phyloP scores from a whole-genome alignment of 768 basidiomycete species.

The Tricholoma terreum region DNA sequence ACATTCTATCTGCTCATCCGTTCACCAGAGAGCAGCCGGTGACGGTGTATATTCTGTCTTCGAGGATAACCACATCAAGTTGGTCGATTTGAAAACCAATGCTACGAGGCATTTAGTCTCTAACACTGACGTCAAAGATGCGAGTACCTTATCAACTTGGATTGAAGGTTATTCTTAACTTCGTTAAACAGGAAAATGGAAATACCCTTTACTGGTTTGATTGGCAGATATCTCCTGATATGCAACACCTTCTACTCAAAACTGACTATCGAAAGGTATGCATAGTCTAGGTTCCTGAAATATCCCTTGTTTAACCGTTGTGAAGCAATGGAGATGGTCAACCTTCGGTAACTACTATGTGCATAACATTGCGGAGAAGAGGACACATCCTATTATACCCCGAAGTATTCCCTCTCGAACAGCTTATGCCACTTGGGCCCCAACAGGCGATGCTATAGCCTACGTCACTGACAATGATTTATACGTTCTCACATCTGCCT shows the following conservation, averaged over 20 bases:
- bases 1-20: neutral
- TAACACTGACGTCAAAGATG: conserved; percentile 60
- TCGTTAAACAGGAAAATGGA: conserved; percentile 49
- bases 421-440: conserved; percentile 85
- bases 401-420: conserved; percentile 70
- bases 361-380: conserved; percentile 68
- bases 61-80: conserved; percentile 61
- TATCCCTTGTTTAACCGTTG: neutral
- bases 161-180: neutral
- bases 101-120: conserved; percentile 59
- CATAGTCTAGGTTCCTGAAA: neutral
- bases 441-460: conserved; percentile 78
- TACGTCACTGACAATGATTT: conserved; percentile 87
- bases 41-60: conserved; percentile 86
- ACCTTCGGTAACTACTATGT: conserved; percentile 91
- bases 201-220: conserved; percentile 43
- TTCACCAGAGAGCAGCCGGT: conserved; percentile 54
- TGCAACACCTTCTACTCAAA: conserved; percentile 85
- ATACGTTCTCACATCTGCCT: conserved; percentile 71
- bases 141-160: conserved; percentile 28
- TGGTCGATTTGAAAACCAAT: conserved; percentile 81
- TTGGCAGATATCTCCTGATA: conserved; percentile 89
- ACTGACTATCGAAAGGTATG: conserved; percentile 69
- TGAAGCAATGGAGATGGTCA: conserved; percentile 92
- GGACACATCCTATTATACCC: conserved; percentile 67